These are phyloP conservation scores for Zasmidium citrigriseum DNA, from an alignment of 2,329 filamentous ascomycete species.

Conservation along the genomic window DNA sequence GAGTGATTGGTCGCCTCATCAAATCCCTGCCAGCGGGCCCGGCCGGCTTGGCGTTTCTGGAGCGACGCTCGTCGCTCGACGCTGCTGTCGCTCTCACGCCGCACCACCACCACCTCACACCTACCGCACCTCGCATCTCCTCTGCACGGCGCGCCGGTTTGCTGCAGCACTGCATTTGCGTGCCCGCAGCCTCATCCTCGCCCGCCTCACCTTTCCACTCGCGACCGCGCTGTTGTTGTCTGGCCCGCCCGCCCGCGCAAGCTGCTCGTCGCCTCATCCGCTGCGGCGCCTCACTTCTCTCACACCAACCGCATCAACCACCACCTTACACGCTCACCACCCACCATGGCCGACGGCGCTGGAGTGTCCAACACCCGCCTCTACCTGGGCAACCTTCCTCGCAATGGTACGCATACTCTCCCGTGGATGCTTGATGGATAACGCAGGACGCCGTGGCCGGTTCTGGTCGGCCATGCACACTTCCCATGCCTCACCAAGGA, in stretches of 20 bases:
- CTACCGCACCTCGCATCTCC: too few species aligned
- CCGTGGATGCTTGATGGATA: conserved; percentile 29
- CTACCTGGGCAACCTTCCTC: conserved; percentile 75
- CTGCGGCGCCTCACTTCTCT: neutral
- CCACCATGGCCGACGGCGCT: conserved; percentile 1
- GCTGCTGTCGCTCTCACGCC: neutral
- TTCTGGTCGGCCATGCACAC: conserved; percentile 16
- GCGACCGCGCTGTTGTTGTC: too few species aligned
- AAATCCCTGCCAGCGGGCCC: too few species aligned
- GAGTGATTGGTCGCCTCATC: too few species aligned
- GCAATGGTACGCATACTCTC: conserved; percentile 71
- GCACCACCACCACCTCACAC: conserved; percentile 59
- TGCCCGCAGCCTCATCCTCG: conserved; percentile 1
- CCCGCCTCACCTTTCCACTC: neutral
- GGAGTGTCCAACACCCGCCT: conserved; percentile 11
- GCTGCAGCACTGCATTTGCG: too few species aligned
- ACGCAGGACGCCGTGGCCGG: conserved; percentile 24
- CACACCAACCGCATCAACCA: neutral
- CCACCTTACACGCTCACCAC: neutral
- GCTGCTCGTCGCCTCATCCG: too few species aligned
- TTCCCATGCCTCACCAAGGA: conserved; percentile 1
- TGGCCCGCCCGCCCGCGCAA: too few species aligned
- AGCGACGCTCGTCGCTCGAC: neutral
- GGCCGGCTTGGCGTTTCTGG: neutral
- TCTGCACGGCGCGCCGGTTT: too few species aligned